phyloP scores from a whole-genome alignment of 768 basidiomycete genomes.

The Auriculariales sp. region DNA sequence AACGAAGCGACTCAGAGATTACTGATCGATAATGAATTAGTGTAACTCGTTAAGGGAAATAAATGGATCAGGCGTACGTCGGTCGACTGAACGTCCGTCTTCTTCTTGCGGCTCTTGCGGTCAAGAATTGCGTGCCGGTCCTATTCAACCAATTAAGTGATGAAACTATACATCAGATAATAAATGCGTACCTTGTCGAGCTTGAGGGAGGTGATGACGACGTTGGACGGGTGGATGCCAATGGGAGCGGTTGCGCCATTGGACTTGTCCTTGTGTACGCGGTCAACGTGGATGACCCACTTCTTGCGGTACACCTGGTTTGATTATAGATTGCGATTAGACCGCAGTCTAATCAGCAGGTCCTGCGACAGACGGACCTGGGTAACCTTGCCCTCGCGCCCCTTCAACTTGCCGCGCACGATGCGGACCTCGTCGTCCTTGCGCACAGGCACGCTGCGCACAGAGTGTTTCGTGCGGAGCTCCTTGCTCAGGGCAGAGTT shows the following conservation, averaged over 20 bases:
- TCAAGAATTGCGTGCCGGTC: constrained; percentile 71
- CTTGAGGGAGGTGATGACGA: constrained; percentile 87
- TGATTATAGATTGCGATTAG: no score
- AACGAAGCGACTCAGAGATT: no score
- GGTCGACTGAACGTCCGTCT: no score
- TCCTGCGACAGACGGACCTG: no score
- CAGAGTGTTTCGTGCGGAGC: constrained; percentile 81
- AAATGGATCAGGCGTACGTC: no score
- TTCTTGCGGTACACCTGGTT: constrained; percentile 99
- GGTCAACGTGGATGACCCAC: constrained; percentile 97
- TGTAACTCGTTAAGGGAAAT: no score
- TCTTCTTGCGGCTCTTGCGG: constrained; percentile 70
- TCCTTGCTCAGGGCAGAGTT: constrained; percentile 92
- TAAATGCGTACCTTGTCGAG: constrained; percentile 48
- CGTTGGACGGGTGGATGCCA: constrained; percentile 93
- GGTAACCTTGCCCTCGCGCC: constrained; percentile 94
- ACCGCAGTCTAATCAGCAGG: no score
- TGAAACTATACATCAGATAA: constrained; percentile 3
- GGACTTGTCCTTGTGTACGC: constrained; percentile 85
- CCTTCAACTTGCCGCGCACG: constrained; percentile 96
- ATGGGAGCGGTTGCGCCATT: constrained; percentile 90
- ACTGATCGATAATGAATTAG: no score
- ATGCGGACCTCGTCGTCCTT: constrained; percentile 98
- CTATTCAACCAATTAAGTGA: neutral
- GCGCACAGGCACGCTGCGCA: constrained; percentile 88